A percentile compares a stretch with the other conserved stretches of the same genome.
phyloP scores from a whole-genome alignment of 2,329 filamentous ascomycete species.

The Fusarium sp. region DNA sequence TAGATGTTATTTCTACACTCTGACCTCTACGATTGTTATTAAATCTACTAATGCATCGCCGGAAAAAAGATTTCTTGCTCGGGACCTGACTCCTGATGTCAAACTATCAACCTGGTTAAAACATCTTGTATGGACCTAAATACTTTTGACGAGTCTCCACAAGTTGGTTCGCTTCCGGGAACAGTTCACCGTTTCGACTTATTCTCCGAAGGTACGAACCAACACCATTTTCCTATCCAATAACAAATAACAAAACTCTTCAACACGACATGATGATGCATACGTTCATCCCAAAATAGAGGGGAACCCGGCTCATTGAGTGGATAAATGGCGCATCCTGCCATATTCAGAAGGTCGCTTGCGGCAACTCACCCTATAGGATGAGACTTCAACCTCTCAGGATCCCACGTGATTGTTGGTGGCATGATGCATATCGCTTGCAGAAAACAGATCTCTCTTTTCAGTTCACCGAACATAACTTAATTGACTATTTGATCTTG shows the following conservation, averaged over 20 bases:
- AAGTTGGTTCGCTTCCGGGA: not conserved
- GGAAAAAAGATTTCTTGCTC: too few species aligned
- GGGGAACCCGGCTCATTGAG: not conserved
- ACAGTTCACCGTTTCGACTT: not conserved
- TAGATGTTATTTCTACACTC: too few species aligned
- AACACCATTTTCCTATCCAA: not conserved
- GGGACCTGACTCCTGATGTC: too few species aligned
- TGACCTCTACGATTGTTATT: too few species aligned
- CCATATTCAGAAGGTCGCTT: not conserved
- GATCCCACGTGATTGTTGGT: not conserved
- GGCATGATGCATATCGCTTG: not conserved
- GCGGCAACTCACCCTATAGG: not conserved
- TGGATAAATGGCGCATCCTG: not conserved
- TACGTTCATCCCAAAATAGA: not conserved
- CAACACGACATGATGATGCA: not conserved
- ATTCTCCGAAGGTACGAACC: not conserved
- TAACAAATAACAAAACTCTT: not conserved
- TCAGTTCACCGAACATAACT: not conserved
- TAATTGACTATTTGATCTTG: not conserved
- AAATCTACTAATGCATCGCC: too few species aligned
- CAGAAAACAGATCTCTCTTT: not conserved
- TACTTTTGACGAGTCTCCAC: too few species aligned
- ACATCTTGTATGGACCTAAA: too few species aligned
- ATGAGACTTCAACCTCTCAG: not conserved
- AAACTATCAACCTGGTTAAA: too few species aligned